Evolutionary conservation across 1,284 basidiomycete species (phyloP), one percentile per base, ranked within the genome.

Genomic region (Ustilago sp.): DNA sequence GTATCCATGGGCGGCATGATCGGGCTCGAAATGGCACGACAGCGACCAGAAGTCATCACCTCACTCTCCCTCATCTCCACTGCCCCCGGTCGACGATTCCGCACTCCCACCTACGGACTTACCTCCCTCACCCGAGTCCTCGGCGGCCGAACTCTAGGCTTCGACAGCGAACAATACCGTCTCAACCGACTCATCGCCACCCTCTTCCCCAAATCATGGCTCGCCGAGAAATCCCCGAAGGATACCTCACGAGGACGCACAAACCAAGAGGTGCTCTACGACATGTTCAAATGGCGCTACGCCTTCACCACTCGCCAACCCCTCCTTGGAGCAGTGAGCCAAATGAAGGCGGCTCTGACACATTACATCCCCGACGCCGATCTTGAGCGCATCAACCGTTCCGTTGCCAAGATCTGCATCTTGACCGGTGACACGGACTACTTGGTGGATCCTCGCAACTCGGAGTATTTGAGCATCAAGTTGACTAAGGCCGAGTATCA

Each of bases 1-100:
- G 88, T 92, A 12, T 93, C 92, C 50, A 88, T 95, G 57, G 94
- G 94, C 7, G 94, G 94, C 17, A 94, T 94, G 93, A 93, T 94
- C 66, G 90, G 92, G 0, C 71, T 86, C 8, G 86, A 87, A 53
- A 63, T 87, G 39, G 83, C 84, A 4, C 55, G 71, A 5, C 63
- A 63, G 41, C 35, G 63, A 15, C 75, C 77, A 1, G 62, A 72
- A 41, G 59, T 79, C 19, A 41, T 85, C 5, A 56, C 63, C 3
- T 76, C 71, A 23, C 48, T 85, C 15, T 57, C 77, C 23, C 74
- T 85, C 39, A 74, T 85, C 59, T 82, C 80, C 28, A 85, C 85
- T 3, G 74, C 83, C 2, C 70, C 74, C 1, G 85, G 84, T 1
- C 56, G 65, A 19, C 57, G 69, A n/a, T 75, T 51, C 50, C 19